Evolutionary conservation across 2,329 filamentous ascomycete genomes (phyloP).

Genomic region (Sclerotinia minor): DNA sequence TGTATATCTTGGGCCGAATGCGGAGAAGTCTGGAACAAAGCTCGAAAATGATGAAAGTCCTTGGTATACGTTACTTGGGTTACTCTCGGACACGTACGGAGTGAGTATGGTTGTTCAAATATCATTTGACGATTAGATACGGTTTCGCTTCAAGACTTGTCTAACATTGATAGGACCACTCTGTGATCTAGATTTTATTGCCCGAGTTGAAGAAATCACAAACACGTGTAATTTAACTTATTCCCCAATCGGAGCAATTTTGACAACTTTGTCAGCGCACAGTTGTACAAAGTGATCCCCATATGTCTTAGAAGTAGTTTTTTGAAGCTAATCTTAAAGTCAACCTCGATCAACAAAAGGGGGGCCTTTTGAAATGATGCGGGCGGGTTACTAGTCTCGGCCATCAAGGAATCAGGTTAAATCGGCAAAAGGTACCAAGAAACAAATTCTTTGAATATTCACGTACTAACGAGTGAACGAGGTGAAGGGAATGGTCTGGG

Average conservation of each 20-base stretch:
- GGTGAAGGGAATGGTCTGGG: conserved; percentile 13
- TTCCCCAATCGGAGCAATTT: conserved; percentile 17
- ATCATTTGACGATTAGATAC: conserved; percentile 17
- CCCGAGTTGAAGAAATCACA: conserved; percentile 13
- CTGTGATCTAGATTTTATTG: conserved; percentile 10
- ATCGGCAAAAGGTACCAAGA: conserved; percentile 2
- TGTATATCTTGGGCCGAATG: neutral
- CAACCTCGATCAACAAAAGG: conserved; percentile 1
- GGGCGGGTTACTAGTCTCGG: neutral
- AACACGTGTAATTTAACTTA: conserved; percentile 23
- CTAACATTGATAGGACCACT: conserved; percentile 25
- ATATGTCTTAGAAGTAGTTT: conserved; percentile 6
- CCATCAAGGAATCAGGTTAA: conserved; percentile 2
- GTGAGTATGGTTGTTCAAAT: conserved; percentile 6
- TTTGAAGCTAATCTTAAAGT: conserved; percentile 1
- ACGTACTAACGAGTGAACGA: neutral
- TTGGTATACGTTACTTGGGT: conserved; percentile 15
- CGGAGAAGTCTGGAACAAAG: neutral
- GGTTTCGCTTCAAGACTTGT: conserved; percentile 23
- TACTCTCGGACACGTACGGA: conserved; percentile 15
- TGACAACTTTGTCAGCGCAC: conserved; percentile 20
- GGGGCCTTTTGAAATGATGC: neutral
- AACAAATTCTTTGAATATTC: neutral
- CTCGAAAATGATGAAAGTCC: conserved; percentile 6
- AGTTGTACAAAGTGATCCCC: conserved; percentile 15